Conservation (phyloP, 129 eudicot genomes). For the Pittosporum tobira region DNA sequence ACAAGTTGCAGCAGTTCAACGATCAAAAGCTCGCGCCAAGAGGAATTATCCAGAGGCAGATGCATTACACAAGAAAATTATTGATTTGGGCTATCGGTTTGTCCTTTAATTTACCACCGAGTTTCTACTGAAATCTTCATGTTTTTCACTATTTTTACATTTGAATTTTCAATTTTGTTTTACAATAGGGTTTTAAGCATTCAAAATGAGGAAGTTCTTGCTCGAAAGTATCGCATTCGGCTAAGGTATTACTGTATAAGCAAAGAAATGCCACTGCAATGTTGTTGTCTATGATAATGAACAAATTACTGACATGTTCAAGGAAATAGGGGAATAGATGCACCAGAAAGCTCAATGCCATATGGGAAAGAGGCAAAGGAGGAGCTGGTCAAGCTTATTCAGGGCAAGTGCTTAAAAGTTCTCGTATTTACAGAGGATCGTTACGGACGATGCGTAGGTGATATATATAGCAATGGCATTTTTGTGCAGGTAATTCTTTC, state of each 20-base stretch:
- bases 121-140: not conserved
- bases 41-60: conserved; percentile 73
- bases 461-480: conserved; percentile 73
- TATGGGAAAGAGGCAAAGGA: conserved; percentile 87
- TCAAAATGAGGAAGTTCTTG: conserved; percentile 66
- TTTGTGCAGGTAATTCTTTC: conserved; percentile 68
- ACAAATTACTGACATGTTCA: not conserved
- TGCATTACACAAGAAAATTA: conserved; percentile 64
- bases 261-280: not conserved
- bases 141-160: not conserved
- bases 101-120: not conserved
- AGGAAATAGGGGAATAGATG: conserved; percentile 75
- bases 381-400: conserved; percentile 52
- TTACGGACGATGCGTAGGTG: conserved; percentile 82
- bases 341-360: conserved; percentile 95
- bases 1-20: conserved; percentile 54
- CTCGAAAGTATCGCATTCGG: conserved; percentile 73
- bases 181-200: conserved; percentile 39
- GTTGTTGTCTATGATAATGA: not conserved
- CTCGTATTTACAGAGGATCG: conserved; percentile 65
- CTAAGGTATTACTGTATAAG: conserved; percentile 40
- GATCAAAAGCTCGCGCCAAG: conserved; percentile 68
- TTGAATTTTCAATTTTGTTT: not conserved
- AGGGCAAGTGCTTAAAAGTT: conserved; percentile 51
- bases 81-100: conserved; percentile 66